These are phyloP conservation scores for Suillus bovinus DNA, from an alignment of 768 basidiomycete genomes.

Conservation along the genomic window DNA sequence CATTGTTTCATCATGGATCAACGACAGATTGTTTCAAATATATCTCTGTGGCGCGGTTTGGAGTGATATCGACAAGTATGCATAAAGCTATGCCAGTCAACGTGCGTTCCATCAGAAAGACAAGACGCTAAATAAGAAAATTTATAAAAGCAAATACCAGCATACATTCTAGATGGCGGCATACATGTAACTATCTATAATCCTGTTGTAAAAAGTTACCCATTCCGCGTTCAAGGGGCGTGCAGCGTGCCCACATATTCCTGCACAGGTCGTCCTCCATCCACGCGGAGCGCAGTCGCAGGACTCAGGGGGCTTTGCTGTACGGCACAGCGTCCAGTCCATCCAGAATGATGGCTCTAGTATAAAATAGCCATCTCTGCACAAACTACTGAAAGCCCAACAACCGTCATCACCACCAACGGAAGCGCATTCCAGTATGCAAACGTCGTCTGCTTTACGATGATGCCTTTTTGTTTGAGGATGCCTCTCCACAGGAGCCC, in stretches of 20 bases:
- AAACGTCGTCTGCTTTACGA: slow-evolving; percentile 62
- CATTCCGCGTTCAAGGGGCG: not conserved
- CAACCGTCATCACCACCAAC: slow-evolving; percentile 61
- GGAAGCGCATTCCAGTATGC: slow-evolving; percentile 72
- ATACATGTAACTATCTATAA: not conserved
- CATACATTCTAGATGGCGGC: not conserved
- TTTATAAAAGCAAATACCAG: not conserved
- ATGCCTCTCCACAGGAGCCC: slow-evolving; percentile 85
- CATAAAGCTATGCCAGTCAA: not conserved
- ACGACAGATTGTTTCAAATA: too few relatives aligned
- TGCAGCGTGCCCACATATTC: not conserved
- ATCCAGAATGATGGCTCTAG: not conserved
- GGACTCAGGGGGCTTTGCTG: not conserved
- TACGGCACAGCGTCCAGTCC: not conserved
- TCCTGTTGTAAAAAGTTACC: not conserved
- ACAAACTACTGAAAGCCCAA: slow-evolving; percentile 69
- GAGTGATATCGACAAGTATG: not conserved
- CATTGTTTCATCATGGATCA: not conserved
- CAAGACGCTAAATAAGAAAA: not conserved
- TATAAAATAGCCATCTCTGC: slow-evolving; percentile 71
- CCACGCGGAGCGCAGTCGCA: not conserved
- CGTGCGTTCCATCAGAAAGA: not conserved
- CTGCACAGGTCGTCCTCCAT: not conserved
- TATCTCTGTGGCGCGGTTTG: not conserved
- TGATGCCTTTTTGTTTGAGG: slow-evolving; percentile 69